Conservation (phyloP, 352 stramenopile genomes). For the Phytophthora fragariae region DNA sequence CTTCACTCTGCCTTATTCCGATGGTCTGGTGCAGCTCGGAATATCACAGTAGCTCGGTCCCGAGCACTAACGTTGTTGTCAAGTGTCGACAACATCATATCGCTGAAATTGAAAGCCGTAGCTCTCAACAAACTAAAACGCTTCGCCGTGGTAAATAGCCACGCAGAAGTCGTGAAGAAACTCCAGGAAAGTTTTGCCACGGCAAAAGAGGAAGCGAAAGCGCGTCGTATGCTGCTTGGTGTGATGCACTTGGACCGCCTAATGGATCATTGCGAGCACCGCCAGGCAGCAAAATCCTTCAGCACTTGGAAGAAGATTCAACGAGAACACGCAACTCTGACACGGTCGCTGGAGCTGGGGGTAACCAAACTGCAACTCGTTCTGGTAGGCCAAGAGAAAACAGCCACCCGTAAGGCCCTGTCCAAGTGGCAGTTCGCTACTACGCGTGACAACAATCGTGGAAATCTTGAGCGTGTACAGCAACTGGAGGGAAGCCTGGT, state of each 20-base stretch:
- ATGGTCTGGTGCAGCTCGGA: constrained; percentile 33
- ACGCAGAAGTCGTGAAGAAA: constrained; percentile 9
- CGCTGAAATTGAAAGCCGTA: constrained; percentile 33
- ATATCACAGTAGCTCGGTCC: constrained; percentile 17
- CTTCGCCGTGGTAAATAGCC: constrained; percentile 7
- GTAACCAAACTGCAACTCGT: constrained; percentile 39
- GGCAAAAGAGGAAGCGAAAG: constrained; percentile 12
- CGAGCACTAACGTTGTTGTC: constrained; percentile 33
- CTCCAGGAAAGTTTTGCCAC: constrained; percentile 26
- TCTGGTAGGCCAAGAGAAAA: constrained; percentile 25
- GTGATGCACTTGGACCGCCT: constrained; percentile 34
- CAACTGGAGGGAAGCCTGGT: constrained; percentile 42
- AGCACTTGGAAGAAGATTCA: constrained; percentile 23
- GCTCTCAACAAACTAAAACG: constrained; percentile 36
- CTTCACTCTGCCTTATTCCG: constrained; percentile 36
- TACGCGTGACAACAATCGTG: constrained; percentile 33
- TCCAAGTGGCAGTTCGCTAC: constrained; percentile 44
- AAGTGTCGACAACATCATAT: constrained; percentile 4
- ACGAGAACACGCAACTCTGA: constrained; percentile 7
- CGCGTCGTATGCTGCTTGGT: constrained; percentile 21
- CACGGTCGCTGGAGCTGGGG: constrained; percentile 22
- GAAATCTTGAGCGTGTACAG: constrained; percentile 35
- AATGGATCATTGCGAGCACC: constrained; percentile 34
- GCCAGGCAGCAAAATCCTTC: constrained; percentile 35
- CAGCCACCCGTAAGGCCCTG: constrained; percentile 18